Conservation (phyloP, 352 stramenopile genomes). For the Globisporangium takayamanum region DNA sequence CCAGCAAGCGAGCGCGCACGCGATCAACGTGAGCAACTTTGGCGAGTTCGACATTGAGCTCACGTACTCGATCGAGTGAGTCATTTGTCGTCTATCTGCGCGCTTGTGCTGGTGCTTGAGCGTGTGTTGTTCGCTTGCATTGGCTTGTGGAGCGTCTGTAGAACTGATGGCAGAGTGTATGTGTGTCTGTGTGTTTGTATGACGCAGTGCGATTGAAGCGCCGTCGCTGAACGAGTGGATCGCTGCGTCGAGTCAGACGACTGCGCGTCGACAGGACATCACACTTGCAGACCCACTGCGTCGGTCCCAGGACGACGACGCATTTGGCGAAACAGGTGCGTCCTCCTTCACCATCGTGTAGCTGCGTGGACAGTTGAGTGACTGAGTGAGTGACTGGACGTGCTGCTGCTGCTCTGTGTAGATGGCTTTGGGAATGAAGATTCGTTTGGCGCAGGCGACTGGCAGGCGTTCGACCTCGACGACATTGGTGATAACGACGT, state of each 20-base stretch:
- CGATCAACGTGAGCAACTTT: slow-evolving; percentile 85
- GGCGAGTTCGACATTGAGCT: slow-evolving; percentile 83
- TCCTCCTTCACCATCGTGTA: background rate
- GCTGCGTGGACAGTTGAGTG: background rate
- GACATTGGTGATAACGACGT: slow-evolving; percentile 49
- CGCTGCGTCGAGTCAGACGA: slow-evolving; percentile 63
- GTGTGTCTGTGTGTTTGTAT: slow-evolving; percentile 1
- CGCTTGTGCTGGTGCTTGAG: background rate
- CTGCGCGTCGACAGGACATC: slow-evolving; percentile 78
- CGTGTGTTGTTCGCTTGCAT: background rate
- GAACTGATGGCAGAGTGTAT: background rate
- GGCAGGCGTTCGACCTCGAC: slow-evolving; percentile 80
- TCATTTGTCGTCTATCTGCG: slow-evolving; percentile 1
- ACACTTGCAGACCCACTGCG: slow-evolving; percentile 69
- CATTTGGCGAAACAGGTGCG: slow-evolving; percentile 45
- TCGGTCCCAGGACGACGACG: slow-evolving; percentile 38
- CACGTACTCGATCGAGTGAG: slow-evolving; percentile 81
- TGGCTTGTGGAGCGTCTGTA: background rate
- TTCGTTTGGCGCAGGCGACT: slow-evolving; percentile 71
- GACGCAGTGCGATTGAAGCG: slow-evolving; percentile 40
- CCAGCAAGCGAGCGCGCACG: slow-evolving; percentile 56
- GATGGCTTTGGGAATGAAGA: slow-evolving; percentile 66
- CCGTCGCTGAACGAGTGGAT: slow-evolving; percentile 82
- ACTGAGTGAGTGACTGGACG: background rate
- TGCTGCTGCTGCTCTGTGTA: slow-evolving; percentile 14